Evolutionary conservation across 805 yeast species (phyloP).

Genomic region (Cyberlindnera nakhonratchasimensis): DNA sequence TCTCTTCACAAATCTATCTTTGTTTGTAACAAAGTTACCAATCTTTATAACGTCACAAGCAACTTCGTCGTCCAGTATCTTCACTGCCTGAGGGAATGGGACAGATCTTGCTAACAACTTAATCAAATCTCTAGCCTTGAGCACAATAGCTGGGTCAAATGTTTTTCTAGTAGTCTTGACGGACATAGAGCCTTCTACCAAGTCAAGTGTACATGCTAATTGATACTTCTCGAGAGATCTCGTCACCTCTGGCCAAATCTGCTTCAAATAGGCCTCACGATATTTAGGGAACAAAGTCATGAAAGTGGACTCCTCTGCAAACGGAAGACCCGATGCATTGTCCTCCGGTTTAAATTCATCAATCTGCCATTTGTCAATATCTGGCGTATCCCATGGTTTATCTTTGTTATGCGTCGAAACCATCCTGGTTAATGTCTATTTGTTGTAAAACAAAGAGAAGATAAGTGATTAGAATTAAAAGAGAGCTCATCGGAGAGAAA

Average conservation of each 20-base stretch:
- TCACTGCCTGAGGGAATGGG: slow-evolving; percentile 94
- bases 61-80: slow-evolving; percentile 83
- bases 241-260: slow-evolving; percentile 93
- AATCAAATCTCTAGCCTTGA: slow-evolving; percentile 92
- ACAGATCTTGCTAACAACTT: slow-evolving; percentile 93
- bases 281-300: slow-evolving; percentile 95
- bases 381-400: slow-evolving; percentile 97
- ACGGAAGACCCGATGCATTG: slow-evolving; percentile 79
- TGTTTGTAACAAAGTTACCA: slow-evolving; percentile 82
- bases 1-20: slow-evolving; percentile 91
- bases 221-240: slow-evolving; percentile 68
- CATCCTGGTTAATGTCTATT: slow-evolving; percentile 42
- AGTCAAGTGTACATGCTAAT: slow-evolving; percentile 78
- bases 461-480: not conserved
- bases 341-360: slow-evolving; percentile 91
- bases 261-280: slow-evolving; percentile 84
- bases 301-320: slow-evolving; percentile 94
- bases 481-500: not conserved
- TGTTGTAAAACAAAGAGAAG: not conserved
- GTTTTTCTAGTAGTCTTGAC: slow-evolving; percentile 95
- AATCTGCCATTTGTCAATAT: slow-evolving; percentile 86
- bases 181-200: slow-evolving; percentile 97
- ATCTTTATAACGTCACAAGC: slow-evolving; percentile 97
- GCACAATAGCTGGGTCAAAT: slow-evolving; percentile 87
- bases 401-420: slow-evolving; percentile 91